Percentiles rank a stretch among this genome's conserved stretches.
Conservation (phyloP, 1,284 basidiomycete species). For the Leccinum pseudoinsigne region DNA sequence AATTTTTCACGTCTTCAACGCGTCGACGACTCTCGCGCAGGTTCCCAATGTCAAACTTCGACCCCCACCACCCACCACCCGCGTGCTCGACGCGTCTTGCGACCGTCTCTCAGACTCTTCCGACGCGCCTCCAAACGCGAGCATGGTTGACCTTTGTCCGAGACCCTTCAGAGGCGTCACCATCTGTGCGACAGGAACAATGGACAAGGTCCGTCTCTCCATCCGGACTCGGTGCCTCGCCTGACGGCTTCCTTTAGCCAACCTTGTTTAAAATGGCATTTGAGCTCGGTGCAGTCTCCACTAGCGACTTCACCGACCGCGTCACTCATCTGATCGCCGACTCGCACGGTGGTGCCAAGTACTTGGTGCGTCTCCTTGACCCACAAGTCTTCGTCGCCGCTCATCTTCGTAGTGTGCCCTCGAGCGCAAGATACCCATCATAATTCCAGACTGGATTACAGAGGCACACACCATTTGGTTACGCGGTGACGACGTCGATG, state of each 20-base stretch:
- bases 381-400: not conserved
- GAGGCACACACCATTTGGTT: conserved; percentile 74
- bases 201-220: conserved; percentile 56
- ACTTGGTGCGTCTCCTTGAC: conserved; percentile 45
- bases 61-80: conserved; percentile 40
- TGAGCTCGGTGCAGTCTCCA: conserved; percentile 70
- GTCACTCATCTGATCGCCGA: conserved; percentile 80
- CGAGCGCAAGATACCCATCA: conserved; percentile 70
- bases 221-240: not conserved
- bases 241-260: conserved; percentile 39
- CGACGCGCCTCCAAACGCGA: conserved; percentile 34
- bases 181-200: conserved; percentile 71
- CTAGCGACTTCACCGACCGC: conserved; percentile 70
- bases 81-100: conserved; percentile 16
- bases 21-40: conserved; percentile 34
- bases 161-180: conserved; percentile 64
- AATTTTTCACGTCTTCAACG: not conserved
- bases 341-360: conserved; percentile 75
- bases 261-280: conserved; percentile 70
- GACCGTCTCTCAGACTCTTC: conserved; percentile 28
- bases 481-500: conserved; percentile 71
- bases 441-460: conserved; percentile 69
- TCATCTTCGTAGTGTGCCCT: conserved; percentile 61
- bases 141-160: conserved; percentile 53
- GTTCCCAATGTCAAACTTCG: conserved; percentile 77